Base-by-base conservation (phyloP, 371 early-diverging fungal genomes). In the Haplosporangium sp. region DNA sequence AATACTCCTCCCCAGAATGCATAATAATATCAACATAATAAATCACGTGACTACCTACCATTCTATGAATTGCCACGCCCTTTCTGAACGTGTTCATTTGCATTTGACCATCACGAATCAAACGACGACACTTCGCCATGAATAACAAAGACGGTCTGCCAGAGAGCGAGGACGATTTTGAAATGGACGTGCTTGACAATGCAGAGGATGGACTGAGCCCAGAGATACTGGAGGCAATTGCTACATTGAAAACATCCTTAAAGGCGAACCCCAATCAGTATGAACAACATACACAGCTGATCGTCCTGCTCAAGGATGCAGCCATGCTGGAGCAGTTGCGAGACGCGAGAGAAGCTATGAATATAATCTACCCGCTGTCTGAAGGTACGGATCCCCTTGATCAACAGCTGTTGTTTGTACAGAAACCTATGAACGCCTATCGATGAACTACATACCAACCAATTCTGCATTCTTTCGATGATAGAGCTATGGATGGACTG, bases 401-500 rank as follows among this genome's bases (percentile, higher is more conserved):
- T 29, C 29, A 29, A 29, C 29, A 29, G 4, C 29, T 29, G 29
- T 0, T 46, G 16, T 12, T n/a, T 46, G 46, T n/a, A 16, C n/a
- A 50, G 36, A 11, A 20, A 43, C 12, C 8, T 21, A 59, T 18
- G 2, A n/a, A 5, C 21, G 11, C 29, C 13, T 59, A n/a, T 21
- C 29, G 5, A 4, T 29, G 29, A 29, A 29, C 29, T 29, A 29
- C 29, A 29, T 29, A 29, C 29, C 29, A 29, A 29, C 29, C 29
- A 29, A 29, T 4, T 4, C 29, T 1, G 29, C 23, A 51, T 36
- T 38, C 13, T 21, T 62, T 29, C 50, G 36, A 37, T 41, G 8
- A 2, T 79, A 79, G 79, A 64, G 21, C 73, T 79, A 9, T 79
- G 79, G 79, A 42, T 68, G 62, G 58, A 67, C 38, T 79, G 79